A percentile compares a stretch with the other conserved stretches of the same genome.
phyloP scores from a whole-genome alignment of 768 basidiomycete genomes.

The Suillus variegatus region DNA sequence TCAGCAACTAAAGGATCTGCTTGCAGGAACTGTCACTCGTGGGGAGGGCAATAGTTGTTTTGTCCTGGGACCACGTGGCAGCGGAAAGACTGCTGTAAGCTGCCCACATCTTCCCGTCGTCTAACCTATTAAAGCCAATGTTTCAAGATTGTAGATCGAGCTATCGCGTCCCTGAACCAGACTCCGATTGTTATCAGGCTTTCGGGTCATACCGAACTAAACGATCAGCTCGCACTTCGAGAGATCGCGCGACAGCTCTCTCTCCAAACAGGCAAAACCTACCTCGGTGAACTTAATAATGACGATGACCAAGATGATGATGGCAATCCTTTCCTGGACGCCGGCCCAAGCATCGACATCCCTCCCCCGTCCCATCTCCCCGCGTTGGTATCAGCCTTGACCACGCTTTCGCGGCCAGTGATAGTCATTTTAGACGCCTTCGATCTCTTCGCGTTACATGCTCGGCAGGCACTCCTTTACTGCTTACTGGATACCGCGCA shows the following conservation, averaged over 20 bases:
- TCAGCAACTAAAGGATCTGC: constrained; percentile 59
- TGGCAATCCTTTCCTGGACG: constrained; percentile 52
- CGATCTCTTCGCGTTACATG: constrained; percentile 90
- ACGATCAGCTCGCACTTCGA: constrained; percentile 87
- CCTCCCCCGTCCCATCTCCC: constrained; percentile 74
- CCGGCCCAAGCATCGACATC: constrained; percentile 37
- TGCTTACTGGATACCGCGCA: constrained; percentile 95
- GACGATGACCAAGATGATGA: constrained; percentile 32
- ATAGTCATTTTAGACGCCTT: constrained; percentile 89
- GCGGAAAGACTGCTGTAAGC: constrained; percentile 80
- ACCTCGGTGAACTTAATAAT: constrained; percentile 44
- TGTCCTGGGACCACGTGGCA: constrained; percentile 80
- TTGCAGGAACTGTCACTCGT: constrained; percentile 72
- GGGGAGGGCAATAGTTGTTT: constrained; percentile 95
- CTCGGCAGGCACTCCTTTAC: constrained; percentile 91
- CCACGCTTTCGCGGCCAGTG: constrained; percentile 78
- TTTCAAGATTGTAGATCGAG: constrained; percentile 60
- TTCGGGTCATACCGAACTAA: constrained; percentile 82
- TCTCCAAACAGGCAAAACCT: constrained; percentile 69
- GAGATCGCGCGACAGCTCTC: constrained; percentile 88
- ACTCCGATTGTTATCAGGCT: constrained; percentile 77
- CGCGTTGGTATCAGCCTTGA: constrained; percentile 71
- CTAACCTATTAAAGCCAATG: background rate
- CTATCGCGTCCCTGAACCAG: constrained; percentile 45
- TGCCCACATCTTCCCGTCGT: constrained; percentile 7